Conservation (phyloP, 768 basidiomycete genomes). For the Panaeolus papilionaceus region DNA sequence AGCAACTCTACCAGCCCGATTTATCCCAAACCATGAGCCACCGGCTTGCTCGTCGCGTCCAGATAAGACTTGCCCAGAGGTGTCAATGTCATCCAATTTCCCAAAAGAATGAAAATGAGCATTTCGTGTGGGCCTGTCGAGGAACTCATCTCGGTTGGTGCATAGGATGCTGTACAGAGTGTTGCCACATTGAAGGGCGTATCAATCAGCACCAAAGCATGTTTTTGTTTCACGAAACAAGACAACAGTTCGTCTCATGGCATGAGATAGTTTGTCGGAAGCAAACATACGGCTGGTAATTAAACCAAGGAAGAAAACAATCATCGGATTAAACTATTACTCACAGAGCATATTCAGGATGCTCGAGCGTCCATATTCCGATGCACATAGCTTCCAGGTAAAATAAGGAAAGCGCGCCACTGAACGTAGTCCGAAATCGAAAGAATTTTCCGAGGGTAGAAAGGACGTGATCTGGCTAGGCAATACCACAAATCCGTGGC, state of each 20-base stretch:
- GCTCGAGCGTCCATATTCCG: constrained; percentile 77
- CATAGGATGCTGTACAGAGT: constrained; percentile 61
- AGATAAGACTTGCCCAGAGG: constrained; percentile 59
- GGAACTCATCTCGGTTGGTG: constrained; percentile 79
- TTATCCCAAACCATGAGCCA: constrained; percentile 86
- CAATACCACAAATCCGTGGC: constrained; percentile 35
- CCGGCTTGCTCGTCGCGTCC: constrained; percentile 77
- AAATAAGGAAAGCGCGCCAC: constrained; percentile 15
- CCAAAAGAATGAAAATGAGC: constrained; percentile 77
- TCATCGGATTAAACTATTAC: constrained; percentile 32
- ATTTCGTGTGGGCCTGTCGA: constrained; percentile 67
- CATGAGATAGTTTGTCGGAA: constrained; percentile 19
- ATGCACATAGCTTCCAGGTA: constrained; percentile 65
- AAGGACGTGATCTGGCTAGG: constrained; percentile 18
- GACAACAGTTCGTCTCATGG: constrained; percentile 14
- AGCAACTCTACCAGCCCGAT: constrained; percentile 67
- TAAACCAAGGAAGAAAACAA: constrained; percentile 22
- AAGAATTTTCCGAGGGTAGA: constrained; percentile 31
- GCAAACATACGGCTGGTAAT: constrained; percentile 1
- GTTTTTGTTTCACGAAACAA: constrained; percentile 14
- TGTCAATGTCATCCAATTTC: constrained; percentile 29
- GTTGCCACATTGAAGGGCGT: background rate
- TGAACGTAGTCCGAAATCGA: constrained; percentile 19
- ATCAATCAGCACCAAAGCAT: constrained; percentile 19
- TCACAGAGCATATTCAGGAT: constrained; percentile 82